Evolutionary conservation across 352 stramenopile genomes (phyloP).

Genomic region (Pythium graminicola): DNA sequence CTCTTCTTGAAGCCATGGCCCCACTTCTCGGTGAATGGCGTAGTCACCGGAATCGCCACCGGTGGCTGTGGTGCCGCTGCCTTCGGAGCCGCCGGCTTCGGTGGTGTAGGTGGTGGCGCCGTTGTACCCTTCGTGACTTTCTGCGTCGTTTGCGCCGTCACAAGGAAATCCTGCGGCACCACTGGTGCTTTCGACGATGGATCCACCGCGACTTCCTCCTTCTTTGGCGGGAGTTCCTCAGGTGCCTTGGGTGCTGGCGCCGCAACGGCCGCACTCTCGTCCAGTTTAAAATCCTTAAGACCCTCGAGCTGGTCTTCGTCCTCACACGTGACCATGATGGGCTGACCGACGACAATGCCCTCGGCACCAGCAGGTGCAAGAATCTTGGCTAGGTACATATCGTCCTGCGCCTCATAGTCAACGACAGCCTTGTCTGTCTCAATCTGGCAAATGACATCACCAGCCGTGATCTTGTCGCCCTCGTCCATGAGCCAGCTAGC

Average conservation of each 20-base stretch:
- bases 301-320: constrained; percentile 66
- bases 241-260: constrained; percentile 35
- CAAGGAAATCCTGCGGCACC: constrained; percentile 51
- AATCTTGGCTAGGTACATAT: constrained; percentile 95
- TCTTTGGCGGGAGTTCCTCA: constrained; percentile 60
- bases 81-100: constrained; percentile 21
- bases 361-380: constrained; percentile 86
- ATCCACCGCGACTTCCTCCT: constrained; percentile 56
- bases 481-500: constrained; percentile 93
- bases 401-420: constrained; percentile 97
- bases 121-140: constrained; percentile 37
- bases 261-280: constrained; percentile 31
- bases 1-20: constrained; percentile 75
- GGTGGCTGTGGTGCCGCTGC: constrained; percentile 16
- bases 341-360: constrained; percentile 89
- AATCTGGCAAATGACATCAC: constrained; percentile 95
- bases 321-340: constrained; percentile 96
- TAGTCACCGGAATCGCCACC: constrained; percentile 9
- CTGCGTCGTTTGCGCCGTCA: constrained; percentile 54
- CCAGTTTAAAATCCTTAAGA: constrained; percentile 73
- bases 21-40: constrained; percentile 65
- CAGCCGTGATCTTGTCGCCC: constrained; percentile 88
- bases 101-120: constrained; percentile 3
- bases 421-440: constrained; percentile 99
- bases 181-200: constrained; percentile 40